Evolutionary conservation across 345 rosid species (phyloP), one percentile per base, ranked within the genome.

Genomic region (Fremontodendron californicum): DNA sequence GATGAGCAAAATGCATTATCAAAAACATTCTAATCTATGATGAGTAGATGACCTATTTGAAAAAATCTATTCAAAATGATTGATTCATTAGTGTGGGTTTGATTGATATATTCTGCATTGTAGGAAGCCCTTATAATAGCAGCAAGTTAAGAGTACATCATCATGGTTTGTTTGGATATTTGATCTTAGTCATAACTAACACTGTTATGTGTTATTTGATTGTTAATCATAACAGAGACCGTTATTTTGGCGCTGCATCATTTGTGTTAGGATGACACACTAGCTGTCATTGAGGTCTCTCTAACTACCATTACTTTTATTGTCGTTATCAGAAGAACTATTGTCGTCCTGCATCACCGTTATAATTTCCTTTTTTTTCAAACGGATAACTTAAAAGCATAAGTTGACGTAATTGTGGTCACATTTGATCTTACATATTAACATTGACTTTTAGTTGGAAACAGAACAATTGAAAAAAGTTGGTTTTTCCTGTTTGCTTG

Each of bases 281-380:
- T 51, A 9, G 45, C 43, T 71, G 75, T 49, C 29, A 2, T 71
- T 51, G 39, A 71, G 64, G 40, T 27, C 58, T 43, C 49, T 62
- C 71, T 63, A 63, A 23, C 62, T 15, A 23, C 5, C n/a, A 16
- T n/a, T 55, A 31, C 31, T 46, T 70, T 35, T 45, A 1, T 64
- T 78, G 35, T 52, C 3, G 16, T 68, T 49, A 67, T 74, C 18
- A 1, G 9, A 64, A 48, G 37, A 27, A 29, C 51, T 15, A 27
- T 40, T 37, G 46, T 65, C 27, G 55, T 70, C 49, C 43, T 73
- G 61, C 23, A 0, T 52, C 13, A 19, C 62, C 11, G 5, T 54
- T 54, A 25, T 70, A 31, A 15, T 75, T 73, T 75, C 79, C 75
- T 78, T 68, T 43, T 42, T 27, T 2, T 13, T 52, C 37, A 40